Evolutionary conservation across 1,139 yeast species (phyloP).

Genomic region (Saccharomyces hybrid): DNA sequence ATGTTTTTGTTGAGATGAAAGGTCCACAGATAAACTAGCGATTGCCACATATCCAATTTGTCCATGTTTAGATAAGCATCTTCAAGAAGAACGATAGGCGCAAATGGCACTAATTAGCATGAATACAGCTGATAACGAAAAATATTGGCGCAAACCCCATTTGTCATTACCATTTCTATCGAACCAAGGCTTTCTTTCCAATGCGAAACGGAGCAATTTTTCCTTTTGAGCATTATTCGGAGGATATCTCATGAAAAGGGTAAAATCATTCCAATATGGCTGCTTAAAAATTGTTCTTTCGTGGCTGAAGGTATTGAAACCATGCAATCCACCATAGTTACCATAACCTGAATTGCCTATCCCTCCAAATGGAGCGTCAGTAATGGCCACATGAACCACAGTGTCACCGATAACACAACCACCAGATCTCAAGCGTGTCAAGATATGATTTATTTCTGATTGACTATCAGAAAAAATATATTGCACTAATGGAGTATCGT

Average conservation of each 20-base stretch:
- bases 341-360: conserved; percentile 78
- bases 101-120: not conserved
- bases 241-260: conserved; percentile 59
- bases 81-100: not conserved
- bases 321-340: conserved; percentile 70
- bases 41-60: not conserved
- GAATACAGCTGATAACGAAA: conserved; percentile 45
- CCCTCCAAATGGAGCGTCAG: conserved; percentile 88
- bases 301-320: conserved; percentile 71
- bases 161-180: conserved; percentile 17
- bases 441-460: conserved; percentile 46
- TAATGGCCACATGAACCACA: conserved; percentile 61
- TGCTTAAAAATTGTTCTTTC: conserved; percentile 63
- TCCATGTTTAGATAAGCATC: not conserved
- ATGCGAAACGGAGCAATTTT: conserved; percentile 14
- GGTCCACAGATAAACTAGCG: not conserved
- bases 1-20: not conserved
- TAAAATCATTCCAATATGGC: conserved; percentile 57
- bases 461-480: conserved; percentile 61
- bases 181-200: conserved; percentile 23
- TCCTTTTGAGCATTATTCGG: conserved; percentile 46
- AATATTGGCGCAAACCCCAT: conserved; percentile 1
- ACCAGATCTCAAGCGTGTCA: conserved; percentile 62
- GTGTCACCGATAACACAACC: conserved; percentile 67
- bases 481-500: conserved; percentile 84